These are phyloP conservation scores for Luzula sylvatica DNA, from an alignment of 176 grass and related monocot genomes.

Conservation along the genomic window DNA sequence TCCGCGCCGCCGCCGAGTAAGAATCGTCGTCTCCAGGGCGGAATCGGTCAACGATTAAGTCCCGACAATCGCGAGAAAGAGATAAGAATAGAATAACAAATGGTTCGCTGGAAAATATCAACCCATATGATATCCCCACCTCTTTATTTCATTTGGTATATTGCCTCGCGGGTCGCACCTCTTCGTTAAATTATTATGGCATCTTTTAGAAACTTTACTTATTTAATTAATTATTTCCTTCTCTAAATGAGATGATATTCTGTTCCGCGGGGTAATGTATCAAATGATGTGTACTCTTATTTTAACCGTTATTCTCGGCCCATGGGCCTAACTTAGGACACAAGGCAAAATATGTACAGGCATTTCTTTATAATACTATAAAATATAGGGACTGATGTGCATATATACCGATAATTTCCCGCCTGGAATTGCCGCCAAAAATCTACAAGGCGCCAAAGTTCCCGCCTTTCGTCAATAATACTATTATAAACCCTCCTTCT, in stretches of 20 bases:
- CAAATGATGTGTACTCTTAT: too few species aligned
- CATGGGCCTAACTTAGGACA: too few species aligned
- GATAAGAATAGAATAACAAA: constrained; percentile 16
- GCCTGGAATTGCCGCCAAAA: constrained; percentile 36
- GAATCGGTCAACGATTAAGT: background rate
- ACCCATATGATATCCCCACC: background rate
- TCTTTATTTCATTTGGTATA: constrained; percentile 5
- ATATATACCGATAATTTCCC: constrained; percentile 19
- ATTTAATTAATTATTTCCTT: too few species aligned
- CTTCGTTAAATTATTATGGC: too few species aligned
- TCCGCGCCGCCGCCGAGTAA: constrained; percentile 1
- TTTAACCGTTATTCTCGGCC: too few species aligned
- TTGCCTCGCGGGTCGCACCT: background rate
- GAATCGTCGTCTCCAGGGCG: constrained; percentile 14
- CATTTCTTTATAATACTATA: background rate
- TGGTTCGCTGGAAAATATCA: background rate
- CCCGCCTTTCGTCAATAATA: constrained; percentile 1
- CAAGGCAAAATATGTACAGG: too few species aligned
- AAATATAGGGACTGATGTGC: too few species aligned
- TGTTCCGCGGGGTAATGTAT: too few species aligned
- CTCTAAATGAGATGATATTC: too few species aligned
- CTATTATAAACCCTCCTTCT: constrained; percentile 10
- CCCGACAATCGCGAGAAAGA: constrained; percentile 8
- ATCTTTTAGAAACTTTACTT: too few species aligned
- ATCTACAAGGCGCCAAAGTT: background rate